Conservation (phyloP, 2,329 filamentous ascomycete species). For the Claviceps paspali region DNA sequence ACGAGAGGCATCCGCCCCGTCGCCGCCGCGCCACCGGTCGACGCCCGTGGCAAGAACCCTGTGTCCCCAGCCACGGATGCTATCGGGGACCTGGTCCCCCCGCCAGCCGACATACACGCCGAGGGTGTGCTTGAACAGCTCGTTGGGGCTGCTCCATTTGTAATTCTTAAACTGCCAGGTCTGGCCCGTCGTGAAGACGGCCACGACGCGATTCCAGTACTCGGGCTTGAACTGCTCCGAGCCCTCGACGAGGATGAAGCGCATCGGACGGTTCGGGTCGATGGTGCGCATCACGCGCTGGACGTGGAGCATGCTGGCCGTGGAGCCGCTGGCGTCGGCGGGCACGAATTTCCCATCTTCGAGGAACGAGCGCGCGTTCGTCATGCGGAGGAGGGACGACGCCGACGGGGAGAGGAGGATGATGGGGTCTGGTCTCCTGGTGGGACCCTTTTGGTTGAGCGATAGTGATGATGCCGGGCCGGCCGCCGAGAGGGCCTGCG, state of each 20-base stretch:
- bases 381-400: conserved; percentile 85
- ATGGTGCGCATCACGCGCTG: conserved; percentile 60
- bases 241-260: conserved; percentile 90
- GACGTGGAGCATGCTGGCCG: conserved; percentile 72
- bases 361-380: conserved; percentile 90
- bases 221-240: conserved; percentile 94
- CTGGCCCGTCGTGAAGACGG: conserved; percentile 94
- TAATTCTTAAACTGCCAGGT: conserved; percentile 98
- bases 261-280: conserved; percentile 56
- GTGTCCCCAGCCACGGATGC: conserved; percentile 71
- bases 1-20: conserved; percentile 36
- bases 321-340: conserved; percentile 50
- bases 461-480: conserved; percentile 31
- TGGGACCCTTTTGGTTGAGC: conserved; percentile 36
- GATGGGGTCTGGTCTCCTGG: conserved; percentile 59
- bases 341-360: conserved; percentile 70
- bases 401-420: conserved; percentile 94
- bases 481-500: conserved; percentile 24
- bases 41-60: conserved; percentile 64
- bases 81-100: conserved; percentile 63
- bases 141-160: conserved; percentile 80
- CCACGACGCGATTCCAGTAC: conserved; percentile 91
- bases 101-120: conserved; percentile 88
- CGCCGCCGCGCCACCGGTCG: conserved; percentile 60
- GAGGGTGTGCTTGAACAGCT: conserved; percentile 77